Evolutionary conservation across 2,329 filamentous ascomycete species (phyloP).

Genomic region (Elsinoe ampelina): DNA sequence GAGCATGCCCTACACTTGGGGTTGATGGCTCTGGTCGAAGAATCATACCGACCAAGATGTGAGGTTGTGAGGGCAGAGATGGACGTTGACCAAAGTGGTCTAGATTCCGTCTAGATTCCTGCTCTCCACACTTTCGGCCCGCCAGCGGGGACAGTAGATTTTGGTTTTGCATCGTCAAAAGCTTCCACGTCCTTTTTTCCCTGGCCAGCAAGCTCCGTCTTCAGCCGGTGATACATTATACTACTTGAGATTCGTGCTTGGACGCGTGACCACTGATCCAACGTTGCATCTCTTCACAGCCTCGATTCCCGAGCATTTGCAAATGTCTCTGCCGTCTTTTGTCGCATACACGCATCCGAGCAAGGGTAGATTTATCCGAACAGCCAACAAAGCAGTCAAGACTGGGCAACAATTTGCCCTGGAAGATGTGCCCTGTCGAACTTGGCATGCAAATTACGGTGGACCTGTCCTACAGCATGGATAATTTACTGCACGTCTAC

Average conservation of each 20-base stretch:
- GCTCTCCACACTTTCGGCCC: constrained; percentile 4
- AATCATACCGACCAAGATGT: too few species aligned
- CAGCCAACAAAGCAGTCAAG: not conserved
- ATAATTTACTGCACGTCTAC: not conserved
- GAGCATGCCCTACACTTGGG: too few species aligned
- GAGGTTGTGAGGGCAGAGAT: not conserved
- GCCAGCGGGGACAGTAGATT: not conserved
- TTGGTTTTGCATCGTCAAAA: not conserved
- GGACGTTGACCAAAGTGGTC: not conserved
- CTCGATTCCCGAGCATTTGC: not conserved
- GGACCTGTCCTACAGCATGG: not conserved
- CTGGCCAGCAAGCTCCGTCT: not conserved
- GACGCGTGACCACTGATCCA: not conserved
- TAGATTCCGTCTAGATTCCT: not conserved
- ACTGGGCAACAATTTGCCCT: too few species aligned
- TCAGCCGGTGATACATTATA: not conserved
- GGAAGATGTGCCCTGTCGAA: too few species aligned
- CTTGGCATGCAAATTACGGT: not conserved
- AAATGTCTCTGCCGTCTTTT: not conserved
- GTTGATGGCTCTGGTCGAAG: not conserved
- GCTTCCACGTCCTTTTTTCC: not conserved
- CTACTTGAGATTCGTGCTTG: not conserved
- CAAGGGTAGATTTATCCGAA: not conserved
- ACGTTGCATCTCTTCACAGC: not conserved
- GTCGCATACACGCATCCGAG: not conserved